These are phyloP conservation scores for Capsella bursapastoris DNA, from an alignment of 345 rosid genomes.

Conservation along the genomic window DNA sequence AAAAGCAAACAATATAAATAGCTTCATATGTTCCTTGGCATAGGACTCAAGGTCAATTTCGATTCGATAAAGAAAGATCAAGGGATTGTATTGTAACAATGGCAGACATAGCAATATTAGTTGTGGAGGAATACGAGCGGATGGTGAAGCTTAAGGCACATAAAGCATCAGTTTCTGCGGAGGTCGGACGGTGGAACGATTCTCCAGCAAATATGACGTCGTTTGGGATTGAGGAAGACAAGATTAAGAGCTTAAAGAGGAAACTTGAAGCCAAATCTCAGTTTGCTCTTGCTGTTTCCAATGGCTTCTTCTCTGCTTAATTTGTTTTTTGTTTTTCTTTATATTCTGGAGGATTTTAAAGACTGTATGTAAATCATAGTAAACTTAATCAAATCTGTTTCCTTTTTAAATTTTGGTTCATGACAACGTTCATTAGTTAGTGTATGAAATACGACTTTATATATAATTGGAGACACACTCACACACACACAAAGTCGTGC, in stretches of 20 bases:
- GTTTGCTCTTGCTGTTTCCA: slow-evolving; percentile 41
- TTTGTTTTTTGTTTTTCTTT: background rate
- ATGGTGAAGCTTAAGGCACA: slow-evolving; percentile 28
- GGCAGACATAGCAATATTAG: slow-evolving; percentile 40
- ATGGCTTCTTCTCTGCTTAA: slow-evolving; percentile 43
- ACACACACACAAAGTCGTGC: no score
- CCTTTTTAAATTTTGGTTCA: no score
- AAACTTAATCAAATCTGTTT: no score
- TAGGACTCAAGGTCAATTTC: background rate
- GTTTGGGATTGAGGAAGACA: slow-evolving; percentile 14
- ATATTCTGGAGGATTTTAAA: no score
- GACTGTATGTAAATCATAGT: no score
- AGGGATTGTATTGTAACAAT: background rate
- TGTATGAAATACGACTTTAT: no score
- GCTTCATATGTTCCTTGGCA: background rate
- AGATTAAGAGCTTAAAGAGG: slow-evolving; percentile 28
- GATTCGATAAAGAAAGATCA: background rate
- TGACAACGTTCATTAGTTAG: no score
- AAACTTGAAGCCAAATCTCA: slow-evolving; percentile 38
- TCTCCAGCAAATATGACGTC: slow-evolving; percentile 23
- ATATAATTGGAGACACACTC: no score
- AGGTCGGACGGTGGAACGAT: slow-evolving; percentile 9
- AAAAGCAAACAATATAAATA: slow-evolving; percentile 20
- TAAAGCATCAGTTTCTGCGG: slow-evolving; percentile 3
- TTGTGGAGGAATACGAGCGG: slow-evolving; percentile 41